Percentiles rank a stretch among this genome's conserved stretches.
Evolutionary conservation across 495 filamentous ascomycete species (phyloP).

Genomic region (Hypoxylon intermedium): DNA sequence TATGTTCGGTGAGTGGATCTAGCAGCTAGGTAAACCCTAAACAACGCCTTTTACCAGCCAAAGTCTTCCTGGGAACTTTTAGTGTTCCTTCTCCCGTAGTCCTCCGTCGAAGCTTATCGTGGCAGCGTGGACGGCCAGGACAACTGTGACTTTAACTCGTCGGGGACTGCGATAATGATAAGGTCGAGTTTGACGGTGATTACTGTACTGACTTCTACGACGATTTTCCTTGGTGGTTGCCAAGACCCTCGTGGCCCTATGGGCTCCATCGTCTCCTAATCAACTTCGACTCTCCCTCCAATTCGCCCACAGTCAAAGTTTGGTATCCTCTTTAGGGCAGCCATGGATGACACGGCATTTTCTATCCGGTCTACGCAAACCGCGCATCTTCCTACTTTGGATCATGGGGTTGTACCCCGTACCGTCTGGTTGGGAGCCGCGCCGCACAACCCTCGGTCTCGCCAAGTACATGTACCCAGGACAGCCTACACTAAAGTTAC

Average conservation of each 20-base stretch:
- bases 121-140: background rate
- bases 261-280: constrained; percentile 14
- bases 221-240: constrained; percentile 6
- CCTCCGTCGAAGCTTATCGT: constrained; percentile 13
- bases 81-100: background rate
- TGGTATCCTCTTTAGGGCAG: background rate
- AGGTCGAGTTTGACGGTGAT: constrained; percentile 16
- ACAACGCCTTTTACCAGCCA: too few species aligned
- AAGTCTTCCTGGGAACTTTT: background rate
- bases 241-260: constrained; percentile 28
- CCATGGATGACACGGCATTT: constrained; percentile 1
- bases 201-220: constrained; percentile 25
- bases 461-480: too few species aligned
- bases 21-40: constrained; percentile 10
- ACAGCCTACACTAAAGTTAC: constrained; percentile 8
- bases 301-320: constrained; percentile 13
- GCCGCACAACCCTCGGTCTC: constrained; percentile 9
- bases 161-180: constrained; percentile 14
- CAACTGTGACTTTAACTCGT: background rate
- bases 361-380: constrained; percentile 19
- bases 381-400: constrained; percentile 6
- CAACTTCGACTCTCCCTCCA: background rate
- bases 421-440: constrained; percentile 21
- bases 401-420: constrained; percentile 20
- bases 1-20: constrained; percentile 13